Percentiles rank a stretch among this genome's conserved stretches.
These are phyloP conservation scores for Monosporozyma yasuniensis DNA, from an alignment of 805 yeast species.

Conservation along the genomic window DNA sequence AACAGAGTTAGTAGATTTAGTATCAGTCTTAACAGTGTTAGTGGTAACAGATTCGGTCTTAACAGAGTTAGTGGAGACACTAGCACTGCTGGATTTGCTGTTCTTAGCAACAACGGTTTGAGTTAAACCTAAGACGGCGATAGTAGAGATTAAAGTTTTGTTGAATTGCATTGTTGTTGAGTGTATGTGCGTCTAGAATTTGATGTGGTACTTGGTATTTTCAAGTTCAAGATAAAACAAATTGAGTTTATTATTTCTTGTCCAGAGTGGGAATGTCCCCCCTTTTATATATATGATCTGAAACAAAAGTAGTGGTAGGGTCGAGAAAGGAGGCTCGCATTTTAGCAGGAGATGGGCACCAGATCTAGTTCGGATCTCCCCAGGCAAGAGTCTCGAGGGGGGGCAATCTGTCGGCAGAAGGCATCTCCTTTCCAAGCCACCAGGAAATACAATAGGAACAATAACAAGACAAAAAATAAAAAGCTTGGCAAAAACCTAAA, in stretches of 20 bases:
- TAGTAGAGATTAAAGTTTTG: slow-evolving; percentile 11
- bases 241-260: no score
- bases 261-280: no score
- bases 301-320: no score
- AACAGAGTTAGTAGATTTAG: background rate
- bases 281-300: no score
- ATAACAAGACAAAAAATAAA: no score
- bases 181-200: background rate
- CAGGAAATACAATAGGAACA: no score
- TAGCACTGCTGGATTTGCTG: slow-evolving; percentile 3
- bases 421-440: no score
- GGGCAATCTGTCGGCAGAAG: no score
- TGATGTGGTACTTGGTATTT: background rate
- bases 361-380: no score
- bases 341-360: no score
- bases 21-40: background rate
- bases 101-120: slow-evolving; percentile 14
- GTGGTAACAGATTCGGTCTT: background rate
- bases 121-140: slow-evolving; percentile 18
- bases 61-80: background rate
- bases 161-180: background rate
- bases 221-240: background rate
- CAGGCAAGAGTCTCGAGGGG: no score
- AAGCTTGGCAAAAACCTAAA: background rate
- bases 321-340: no score